Evolutionary conservation across 2,329 filamentous ascomycete species (phyloP), one percentile per base, ranked within the genome.

Genomic region (Monilinia vaccinii-corymbosi): DNA sequence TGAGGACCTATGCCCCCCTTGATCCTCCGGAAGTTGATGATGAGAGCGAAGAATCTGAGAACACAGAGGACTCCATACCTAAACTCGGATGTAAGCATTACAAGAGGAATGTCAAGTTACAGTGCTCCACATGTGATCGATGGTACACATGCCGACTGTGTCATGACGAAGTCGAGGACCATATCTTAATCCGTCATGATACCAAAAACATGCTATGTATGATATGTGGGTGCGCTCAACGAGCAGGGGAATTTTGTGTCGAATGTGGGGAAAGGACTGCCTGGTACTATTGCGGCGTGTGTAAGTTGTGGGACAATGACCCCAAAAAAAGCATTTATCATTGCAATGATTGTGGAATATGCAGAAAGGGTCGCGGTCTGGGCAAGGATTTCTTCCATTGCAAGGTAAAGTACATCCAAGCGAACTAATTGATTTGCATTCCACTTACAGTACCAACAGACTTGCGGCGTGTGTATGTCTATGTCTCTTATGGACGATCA

Each of bases 351-450:
- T 99, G 94, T 73, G 94, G 94, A 5, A 96, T 99, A 63, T 99
- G 94, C 72, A 83, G 94, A 61, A 86, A 92, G 60, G 94, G 94
- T 1, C 84, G 91, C 72, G 94, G 94, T 1, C 77, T 99, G 34
- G 93, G 94, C 4, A 97, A 96, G 71, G 94, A 99, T 72, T 99
- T 96, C 72, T 92, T 95, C 70, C 94, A 99, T 74, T 99, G 94
- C 87, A 95, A 96, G 83, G 91, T 93, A 76, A 73, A 75, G n/a
- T 21, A 16, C n/a, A 34, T 18, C 36, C 21, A 23, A 23, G 16
- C 14, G 40, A 50, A 44, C 14, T 28, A 23, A 32, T 21, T n/a
- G 18, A 23, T 23, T 11, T 55, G 2, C 36, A 38, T 21, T 52
- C 45, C 58, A 60, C 56, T 51, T 59, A 61, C 49, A 44, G 21